phyloP scores from a whole-genome alignment of 495 filamentous ascomycete species.

The Talaromyces thailandensis region DNA sequence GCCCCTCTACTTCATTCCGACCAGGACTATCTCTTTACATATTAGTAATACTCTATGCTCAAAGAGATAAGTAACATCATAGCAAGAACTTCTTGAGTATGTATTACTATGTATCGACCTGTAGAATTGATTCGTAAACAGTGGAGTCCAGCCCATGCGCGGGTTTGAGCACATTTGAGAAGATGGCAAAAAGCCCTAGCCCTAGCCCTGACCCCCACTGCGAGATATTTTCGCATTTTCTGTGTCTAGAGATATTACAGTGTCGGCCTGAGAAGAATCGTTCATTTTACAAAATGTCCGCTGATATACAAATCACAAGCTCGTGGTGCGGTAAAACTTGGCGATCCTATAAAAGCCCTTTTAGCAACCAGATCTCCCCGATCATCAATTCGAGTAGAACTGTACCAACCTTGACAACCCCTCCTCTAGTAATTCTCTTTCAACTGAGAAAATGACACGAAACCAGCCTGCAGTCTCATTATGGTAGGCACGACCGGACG shows the following conservation, averaged over 20 bases:
- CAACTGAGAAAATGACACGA: conserved; percentile 33
- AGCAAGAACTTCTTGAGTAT: no score
- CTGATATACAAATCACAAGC: not conserved
- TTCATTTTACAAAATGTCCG: not conserved
- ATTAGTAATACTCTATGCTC: not conserved
- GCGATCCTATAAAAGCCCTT: not conserved
- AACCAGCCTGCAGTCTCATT: conserved; percentile 37
- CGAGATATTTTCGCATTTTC: no score
- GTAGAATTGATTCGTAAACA: not conserved
- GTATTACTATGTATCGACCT: no score
- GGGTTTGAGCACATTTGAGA: conserved; percentile 7
- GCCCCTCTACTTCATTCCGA: not conserved
- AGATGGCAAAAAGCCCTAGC: not conserved
- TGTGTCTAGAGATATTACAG: no score
- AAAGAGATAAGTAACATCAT: not conserved
- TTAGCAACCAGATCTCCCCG: not conserved
- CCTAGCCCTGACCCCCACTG: not conserved
- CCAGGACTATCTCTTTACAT: not conserved
- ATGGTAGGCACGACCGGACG: conserved; percentile 10
- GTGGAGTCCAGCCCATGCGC: not conserved
- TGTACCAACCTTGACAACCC: conserved; percentile 26
- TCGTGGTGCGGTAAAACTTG: not conserved
- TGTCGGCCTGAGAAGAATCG: no score
- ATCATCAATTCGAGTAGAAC: not conserved
- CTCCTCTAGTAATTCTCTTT: conserved; percentile 21